Conservation (phyloP, 768 basidiomycete genomes). For the Paxillus rubicundulus region DNA sequence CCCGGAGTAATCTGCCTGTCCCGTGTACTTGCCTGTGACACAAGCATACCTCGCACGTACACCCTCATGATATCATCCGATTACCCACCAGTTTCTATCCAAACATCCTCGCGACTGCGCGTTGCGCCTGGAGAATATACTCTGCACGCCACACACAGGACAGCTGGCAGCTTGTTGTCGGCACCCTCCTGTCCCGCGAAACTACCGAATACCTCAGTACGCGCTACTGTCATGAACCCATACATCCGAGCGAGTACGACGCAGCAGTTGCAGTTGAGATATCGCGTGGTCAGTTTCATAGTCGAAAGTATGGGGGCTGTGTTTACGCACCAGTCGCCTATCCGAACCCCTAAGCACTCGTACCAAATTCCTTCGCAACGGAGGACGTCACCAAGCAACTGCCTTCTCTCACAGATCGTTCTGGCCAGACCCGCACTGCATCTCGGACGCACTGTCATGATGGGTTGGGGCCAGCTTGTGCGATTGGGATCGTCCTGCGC, state of each 20-base stretch:
- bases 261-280: neutral
- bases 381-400: neutral
- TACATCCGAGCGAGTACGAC: neutral
- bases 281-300: neutral
- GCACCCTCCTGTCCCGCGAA: conserved; percentile 4
- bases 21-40: neutral
- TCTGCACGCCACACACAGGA: conserved; percentile 1
- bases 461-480: neutral
- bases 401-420: neutral
- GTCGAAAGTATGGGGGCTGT: conserved; percentile 3
- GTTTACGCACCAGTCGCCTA: neutral
- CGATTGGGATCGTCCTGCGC: too few species aligned
- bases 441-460: neutral
- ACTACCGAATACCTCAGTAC: neutral
- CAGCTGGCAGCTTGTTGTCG: too few species aligned
- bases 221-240: conserved; percentile 6
- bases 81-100: conserved; percentile 17
- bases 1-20: neutral
- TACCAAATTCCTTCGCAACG: neutral
- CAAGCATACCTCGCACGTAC: neutral
- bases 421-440: neutral
- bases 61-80: conserved; percentile 1
- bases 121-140: neutral
- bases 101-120: conserved; percentile 15
- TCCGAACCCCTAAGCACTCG: neutral